Evolutionary conservation across 148 eudicot genomes (phyloP).

Genomic region (Agrostemma githago): DNA sequence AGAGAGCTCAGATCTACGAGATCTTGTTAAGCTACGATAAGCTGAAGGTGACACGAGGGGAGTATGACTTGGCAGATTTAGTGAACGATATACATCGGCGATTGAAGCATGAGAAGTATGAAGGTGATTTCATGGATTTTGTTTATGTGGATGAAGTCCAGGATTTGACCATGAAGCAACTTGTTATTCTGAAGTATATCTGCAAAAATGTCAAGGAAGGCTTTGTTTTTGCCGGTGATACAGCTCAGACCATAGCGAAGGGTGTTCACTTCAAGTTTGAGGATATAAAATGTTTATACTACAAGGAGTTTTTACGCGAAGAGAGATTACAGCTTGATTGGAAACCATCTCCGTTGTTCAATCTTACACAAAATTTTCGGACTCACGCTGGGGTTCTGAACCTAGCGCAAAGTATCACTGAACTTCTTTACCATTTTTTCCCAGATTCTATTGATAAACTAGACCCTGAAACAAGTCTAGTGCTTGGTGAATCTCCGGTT

Average conservation of each 20-base stretch:
- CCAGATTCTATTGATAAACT: slow-evolving; percentile 36
- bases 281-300: slow-evolving; percentile 49
- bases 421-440: slow-evolving; percentile 38
- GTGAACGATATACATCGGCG: slow-evolving; percentile 62
- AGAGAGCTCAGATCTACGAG: slow-evolving; percentile 39
- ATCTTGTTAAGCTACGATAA: slow-evolving; percentile 58
- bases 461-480: slow-evolving; percentile 37
- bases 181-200: slow-evolving; percentile 53
- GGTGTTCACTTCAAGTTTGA: slow-evolving; percentile 66
- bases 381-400: slow-evolving; percentile 59
- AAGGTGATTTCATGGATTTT: slow-evolving; percentile 58
- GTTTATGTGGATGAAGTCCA: slow-evolving; percentile 81
- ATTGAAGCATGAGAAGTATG: slow-evolving; percentile 31
- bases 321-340: slow-evolving; percentile 34
- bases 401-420: slow-evolving; percentile 39
- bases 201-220: slow-evolving; percentile 65
- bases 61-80: slow-evolving; percentile 62
- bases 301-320: slow-evolving; percentile 40
- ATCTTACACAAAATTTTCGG: slow-evolving; percentile 45
- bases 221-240: slow-evolving; percentile 71
- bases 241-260: slow-evolving; percentile 74
- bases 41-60: slow-evolving; percentile 40
- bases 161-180: slow-evolving; percentile 66
- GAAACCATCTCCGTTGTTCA: slow-evolving; percentile 27
- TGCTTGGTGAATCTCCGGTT: slow-evolving; percentile 41